Base-by-base conservation (phyloP, 805 yeast species). In the Yamadazyma ubonensis region DNA sequence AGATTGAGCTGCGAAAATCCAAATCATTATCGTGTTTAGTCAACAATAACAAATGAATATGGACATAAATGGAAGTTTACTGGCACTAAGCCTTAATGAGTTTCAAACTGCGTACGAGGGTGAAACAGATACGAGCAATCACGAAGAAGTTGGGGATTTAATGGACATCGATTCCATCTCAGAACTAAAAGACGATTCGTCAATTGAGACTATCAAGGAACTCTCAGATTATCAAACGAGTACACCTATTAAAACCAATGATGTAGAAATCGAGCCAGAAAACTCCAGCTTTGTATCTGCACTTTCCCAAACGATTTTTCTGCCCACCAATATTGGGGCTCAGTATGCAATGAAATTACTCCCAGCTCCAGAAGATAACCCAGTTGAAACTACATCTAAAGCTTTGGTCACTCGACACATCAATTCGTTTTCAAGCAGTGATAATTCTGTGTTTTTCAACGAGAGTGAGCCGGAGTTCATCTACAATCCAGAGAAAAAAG, bases 251-350 rank as follows among this genome's bases (percentile, higher is more conserved):
- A 46, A 38, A 10, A 15, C 39, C 11, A 33, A 20, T 5, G 33
- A 41, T 7, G 16, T 30, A 4, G 45, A 42, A 16, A 22, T 43
- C 12, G 47, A 39, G 16, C 39, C 34, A 8, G 52, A 48, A 16
- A 39, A 47, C 31, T 34, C 49, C 2, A 49, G 54, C 20, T 45
- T 51, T 33, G 53, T 51, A 10, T 51, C 49, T n/a, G 48, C 51
- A 2, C 35, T 47, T 17, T 40, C 47, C 3, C 41, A 29, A 11
- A 44, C 48, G 10, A 19, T 47, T 10, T 31, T 47, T 5, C 63
- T 65, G 32, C 75, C 73, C 2, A 69, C 75, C 2, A 50, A 49
- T n/a, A 44, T 69, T 15, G 75, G 75, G 0, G 73, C 73, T 4
- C 55, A 59, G 38, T 54, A 58, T 38, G 75, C 75, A 2, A 44